phyloP scores from a whole-genome alignment of 225 moss, liverwort and hornwort species.

The Takakia lepidozioides region DNA sequence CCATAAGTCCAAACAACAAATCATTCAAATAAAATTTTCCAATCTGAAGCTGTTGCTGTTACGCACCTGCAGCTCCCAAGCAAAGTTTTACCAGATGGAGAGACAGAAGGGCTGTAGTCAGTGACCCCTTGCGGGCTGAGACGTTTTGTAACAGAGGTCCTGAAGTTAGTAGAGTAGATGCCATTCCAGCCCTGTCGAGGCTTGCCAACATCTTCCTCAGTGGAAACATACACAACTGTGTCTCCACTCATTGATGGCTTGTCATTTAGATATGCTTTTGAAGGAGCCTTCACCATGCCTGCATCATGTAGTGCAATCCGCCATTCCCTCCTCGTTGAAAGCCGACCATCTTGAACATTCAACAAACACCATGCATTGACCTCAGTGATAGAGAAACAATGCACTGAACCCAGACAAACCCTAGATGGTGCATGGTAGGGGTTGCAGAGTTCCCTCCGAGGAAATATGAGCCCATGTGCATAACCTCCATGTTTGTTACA shows the following conservation, averaged over 20 bases:
- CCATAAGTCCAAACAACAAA: no score
- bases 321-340: conserved; percentile 3
- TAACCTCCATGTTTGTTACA: no score
- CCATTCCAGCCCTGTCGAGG: conserved; percentile 64
- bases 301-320: conserved; percentile 15
- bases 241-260: conserved; percentile 51
- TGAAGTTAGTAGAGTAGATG: conserved; percentile 50
- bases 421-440: no score
- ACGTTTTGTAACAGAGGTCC: conserved; percentile 29
- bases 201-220: conserved; percentile 38
- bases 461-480: no score
- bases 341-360: not conserved
- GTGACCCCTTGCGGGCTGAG: conserved; percentile 64
- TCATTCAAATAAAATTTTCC: no score
- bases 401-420: no score
- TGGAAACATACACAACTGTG: conserved; percentile 59
- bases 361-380: conserved; percentile 1
- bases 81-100: conserved; percentile 57
- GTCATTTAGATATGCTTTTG: conserved; percentile 41
- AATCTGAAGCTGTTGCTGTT: no score
- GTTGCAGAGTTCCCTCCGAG: no score
- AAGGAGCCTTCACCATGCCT: conserved; percentile 7
- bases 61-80: no score
- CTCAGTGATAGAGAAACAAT: not conserved
- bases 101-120: conserved; percentile 83